Conservation (phyloP, 176 grass and related monocot species). For the Bothriochloa decipiens region DNA sequence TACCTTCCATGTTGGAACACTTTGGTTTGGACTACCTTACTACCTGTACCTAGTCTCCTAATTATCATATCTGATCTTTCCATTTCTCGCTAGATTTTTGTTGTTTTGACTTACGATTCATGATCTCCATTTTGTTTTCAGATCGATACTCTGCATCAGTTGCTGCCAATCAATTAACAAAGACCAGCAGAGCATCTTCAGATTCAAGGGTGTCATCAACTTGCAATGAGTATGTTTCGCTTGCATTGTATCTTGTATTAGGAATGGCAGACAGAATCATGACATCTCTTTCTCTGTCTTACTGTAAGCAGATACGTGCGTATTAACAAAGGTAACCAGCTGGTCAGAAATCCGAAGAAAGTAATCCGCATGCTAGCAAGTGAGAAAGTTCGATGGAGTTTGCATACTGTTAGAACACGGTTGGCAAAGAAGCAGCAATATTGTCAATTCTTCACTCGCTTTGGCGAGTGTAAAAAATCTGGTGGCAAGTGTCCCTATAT, state of each 20-base stretch:
- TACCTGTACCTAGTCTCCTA: not conserved
- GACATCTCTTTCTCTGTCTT: conserved; percentile 1
- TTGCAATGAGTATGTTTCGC: conserved; percentile 73
- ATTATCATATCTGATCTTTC: conserved; percentile 12
- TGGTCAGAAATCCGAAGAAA: conserved; percentile 93
- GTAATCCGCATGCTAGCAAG: conserved; percentile 86
- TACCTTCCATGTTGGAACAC: not conserved
- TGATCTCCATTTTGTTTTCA: conserved; percentile 44
- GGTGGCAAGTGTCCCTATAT: conserved; percentile 77
- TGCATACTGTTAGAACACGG: conserved; percentile 85
- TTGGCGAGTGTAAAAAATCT: conserved; percentile 80
- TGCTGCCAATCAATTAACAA: conserved; percentile 47
- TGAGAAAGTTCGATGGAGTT: conserved; percentile 95
- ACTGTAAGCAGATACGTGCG: conserved; percentile 74
- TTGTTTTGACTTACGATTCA: conserved; percentile 9
- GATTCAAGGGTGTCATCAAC: conserved; percentile 48
- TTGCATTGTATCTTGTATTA: conserved; percentile 19
- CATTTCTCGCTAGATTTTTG: conserved; percentile 11
- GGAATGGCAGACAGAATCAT: conserved; percentile 9
- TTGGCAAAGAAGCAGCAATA: conserved; percentile 85
- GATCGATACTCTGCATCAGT: conserved; percentile 48
- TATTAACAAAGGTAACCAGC: conserved; percentile 88
- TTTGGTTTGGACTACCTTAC: conserved; percentile 5
- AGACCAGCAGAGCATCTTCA: conserved; percentile 44
- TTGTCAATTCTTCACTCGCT: conserved; percentile 92